phyloP scores from a whole-genome alignment of 805 yeast species.

The Saturnispora quitensis region DNA sequence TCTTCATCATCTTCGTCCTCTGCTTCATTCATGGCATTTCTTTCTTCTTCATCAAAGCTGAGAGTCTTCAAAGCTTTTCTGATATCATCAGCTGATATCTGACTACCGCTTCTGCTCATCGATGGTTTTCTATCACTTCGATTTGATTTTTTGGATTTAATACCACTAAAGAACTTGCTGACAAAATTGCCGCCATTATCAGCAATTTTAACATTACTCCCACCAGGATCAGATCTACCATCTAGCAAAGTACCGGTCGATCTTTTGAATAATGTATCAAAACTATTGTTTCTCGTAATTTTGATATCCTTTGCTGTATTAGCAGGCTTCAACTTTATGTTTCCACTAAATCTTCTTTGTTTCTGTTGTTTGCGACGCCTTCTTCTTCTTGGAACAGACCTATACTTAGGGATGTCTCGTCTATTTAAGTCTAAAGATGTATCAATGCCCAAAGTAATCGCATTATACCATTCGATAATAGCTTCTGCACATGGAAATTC shows the following conservation, averaged over 20 bases:
- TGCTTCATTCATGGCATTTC: slow-evolving; percentile 2
- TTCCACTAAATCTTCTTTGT: background rate
- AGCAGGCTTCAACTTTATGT: background rate
- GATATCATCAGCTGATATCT: slow-evolving; percentile 3
- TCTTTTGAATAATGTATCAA: slow-evolving; percentile 16
- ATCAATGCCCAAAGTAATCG: slow-evolving; percentile 66
- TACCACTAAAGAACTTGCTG: background rate
- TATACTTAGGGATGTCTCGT: slow-evolving; percentile 64
- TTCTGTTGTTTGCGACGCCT: slow-evolving; percentile 30
- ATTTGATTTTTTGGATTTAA: background rate
- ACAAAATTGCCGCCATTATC: background rate
- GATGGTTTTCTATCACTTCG: background rate
- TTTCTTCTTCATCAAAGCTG: slow-evolving; percentile 15
- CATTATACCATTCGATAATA: slow-evolving; percentile 72
- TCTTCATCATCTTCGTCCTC: slow-evolving; percentile 3
- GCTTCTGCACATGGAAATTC: slow-evolving; percentile 54
- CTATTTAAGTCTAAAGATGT: slow-evolving; percentile 66
- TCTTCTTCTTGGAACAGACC: slow-evolving; percentile 75
- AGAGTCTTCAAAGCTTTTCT: slow-evolving; percentile 3
- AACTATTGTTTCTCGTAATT: slow-evolving; percentile 7
- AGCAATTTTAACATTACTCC: background rate
- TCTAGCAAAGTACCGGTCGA: background rate
- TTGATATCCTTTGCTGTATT: background rate
- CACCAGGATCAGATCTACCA: background rate
- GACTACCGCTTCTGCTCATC: background rate